Evolutionary conservation across 352 stramenopile species (phyloP).

Genomic region (Globisporangium nodosum): DNA sequence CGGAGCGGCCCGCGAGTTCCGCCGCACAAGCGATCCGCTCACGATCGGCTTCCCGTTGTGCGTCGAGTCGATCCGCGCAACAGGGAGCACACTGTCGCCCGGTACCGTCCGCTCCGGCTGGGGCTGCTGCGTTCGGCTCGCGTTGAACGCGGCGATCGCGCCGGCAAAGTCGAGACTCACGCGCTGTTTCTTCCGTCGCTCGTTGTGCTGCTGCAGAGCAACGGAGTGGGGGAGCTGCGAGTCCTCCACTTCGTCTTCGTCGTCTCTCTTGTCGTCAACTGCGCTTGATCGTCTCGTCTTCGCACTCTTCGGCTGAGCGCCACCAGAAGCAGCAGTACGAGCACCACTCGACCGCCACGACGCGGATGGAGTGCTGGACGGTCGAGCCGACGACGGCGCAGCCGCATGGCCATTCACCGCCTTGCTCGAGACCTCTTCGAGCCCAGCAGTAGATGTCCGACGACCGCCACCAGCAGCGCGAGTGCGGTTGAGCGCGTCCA

Average conservation of each 20-base stretch:
- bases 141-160: constrained; percentile 41
- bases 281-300: constrained; percentile 7
- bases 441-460: not conserved
- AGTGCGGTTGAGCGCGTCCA: not conserved
- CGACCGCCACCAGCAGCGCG: not conserved
- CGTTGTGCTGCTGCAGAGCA: not conserved
- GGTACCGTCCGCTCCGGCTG: constrained; percentile 2
- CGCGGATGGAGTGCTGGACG: not conserved
- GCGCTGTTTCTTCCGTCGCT: constrained; percentile 21
- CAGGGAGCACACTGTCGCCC: not conserved
- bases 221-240: not conserved
- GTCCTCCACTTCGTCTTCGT: constrained; percentile 31
- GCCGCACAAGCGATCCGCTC: no score
- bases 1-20: no score
- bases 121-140: constrained; percentile 3
- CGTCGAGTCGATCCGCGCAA: not conserved
- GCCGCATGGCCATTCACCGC: no score
- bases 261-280: not conserved
- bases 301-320: not conserved
- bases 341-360: no score
- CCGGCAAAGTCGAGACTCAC: constrained; percentile 46
- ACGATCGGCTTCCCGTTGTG: no score
- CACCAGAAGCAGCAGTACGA: no score
- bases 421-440: constrained; percentile 1
- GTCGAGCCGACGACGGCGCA: no score